Base-by-base conservation (phyloP, 2,329 filamentous ascomycete genomes). In the Lasiodiplodia theobromae region DNA sequence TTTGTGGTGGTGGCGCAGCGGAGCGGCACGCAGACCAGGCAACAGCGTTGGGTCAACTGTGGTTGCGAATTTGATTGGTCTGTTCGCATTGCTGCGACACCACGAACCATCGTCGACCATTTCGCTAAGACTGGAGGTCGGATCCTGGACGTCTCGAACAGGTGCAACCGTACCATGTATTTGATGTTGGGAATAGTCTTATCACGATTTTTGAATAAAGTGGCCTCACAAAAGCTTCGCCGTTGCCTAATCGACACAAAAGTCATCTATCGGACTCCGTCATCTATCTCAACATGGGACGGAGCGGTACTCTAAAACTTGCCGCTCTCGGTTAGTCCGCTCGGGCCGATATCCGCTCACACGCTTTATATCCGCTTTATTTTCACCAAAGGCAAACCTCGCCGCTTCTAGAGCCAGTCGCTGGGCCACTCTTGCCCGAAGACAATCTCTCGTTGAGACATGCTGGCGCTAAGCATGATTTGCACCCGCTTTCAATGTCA, bases 341-440 rank as follows among this genome's bases (percentile, higher is more conserved):
- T 25, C 54, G 54, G 54, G 18, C 54, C 54, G 54, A 40, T 31
- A 54, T 7, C 52, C 25, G 52, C 23, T 28, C 18, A n/a, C 40
- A 7, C 18, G 40, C 40, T 47, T 47, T 47, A 47, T 47, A n/a
- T 47, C n/a, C 40, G n/a, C 40, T 47, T 21, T 47, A 47, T n/a
- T 21, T 1, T 4, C 5, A 10, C n/a, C 40, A 47, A 47, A 47
- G 18, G 4, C 6, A 18, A 12, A 8, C 28, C 5, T 28, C 28
- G 28, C 4, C 28, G 28, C 28, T 28, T 28, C 28, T 28, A 28
- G 4, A 28, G 28, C 1, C 28, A 28, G 28, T 28, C 28, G 28
- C 28, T 28, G 28, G 4, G 28, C 28, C 28, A 28, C 28, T 28
- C 28, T 28, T 28, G 4, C 28, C 28, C 4, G 28, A 28, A 28